Conservation (phyloP, 768 basidiomycete genomes). For the Cubamyces sp. region DNA sequence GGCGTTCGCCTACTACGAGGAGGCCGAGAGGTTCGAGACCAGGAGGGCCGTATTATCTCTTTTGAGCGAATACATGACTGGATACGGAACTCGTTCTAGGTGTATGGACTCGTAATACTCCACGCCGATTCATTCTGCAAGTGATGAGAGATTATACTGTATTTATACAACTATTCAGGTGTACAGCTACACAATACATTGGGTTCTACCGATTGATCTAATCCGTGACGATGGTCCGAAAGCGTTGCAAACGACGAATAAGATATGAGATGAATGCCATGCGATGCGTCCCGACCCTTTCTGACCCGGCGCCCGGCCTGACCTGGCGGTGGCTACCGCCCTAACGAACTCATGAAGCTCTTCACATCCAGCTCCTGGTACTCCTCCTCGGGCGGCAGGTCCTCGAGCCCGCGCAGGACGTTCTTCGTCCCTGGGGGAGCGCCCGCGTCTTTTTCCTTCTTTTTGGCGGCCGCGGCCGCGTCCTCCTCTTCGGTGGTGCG, state of each 20-base stretch:
- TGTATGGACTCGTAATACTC: neutral
- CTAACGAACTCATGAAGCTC: conserved; percentile 86
- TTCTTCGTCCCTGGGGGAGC: conserved; percentile 78
- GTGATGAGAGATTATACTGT: conserved; percentile 15
- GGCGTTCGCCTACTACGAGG: conserved; percentile 22
- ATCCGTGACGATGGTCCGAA: conserved; percentile 21
- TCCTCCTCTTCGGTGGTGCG: conserved; percentile 80
- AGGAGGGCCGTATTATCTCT: conserved; percentile 28
- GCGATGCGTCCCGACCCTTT: too few species aligned
- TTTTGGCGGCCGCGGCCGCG: conserved; percentile 55
- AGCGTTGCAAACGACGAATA: conserved; percentile 26
- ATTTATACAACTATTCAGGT: conserved; percentile 26
- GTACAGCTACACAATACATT: conserved; percentile 27
- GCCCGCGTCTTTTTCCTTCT: conserved; percentile 52
- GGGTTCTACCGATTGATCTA: conserved; percentile 25
- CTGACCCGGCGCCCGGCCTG: too few species aligned
- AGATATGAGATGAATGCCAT: conserved; percentile 9
- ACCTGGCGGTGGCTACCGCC: conserved; percentile 40
- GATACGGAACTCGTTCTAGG: neutral
- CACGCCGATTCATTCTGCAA: neutral
- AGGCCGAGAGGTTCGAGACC: conserved; percentile 21
- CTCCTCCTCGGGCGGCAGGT: conserved; percentile 90
- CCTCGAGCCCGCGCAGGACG: conserved; percentile 86
- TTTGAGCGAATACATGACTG: conserved; percentile 10
- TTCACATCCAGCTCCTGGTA: conserved; percentile 87